Evolutionary conservation across 176 grass and related monocot genomes (phyloP).

Genomic region (Rhynchospora breviuscula): DNA sequence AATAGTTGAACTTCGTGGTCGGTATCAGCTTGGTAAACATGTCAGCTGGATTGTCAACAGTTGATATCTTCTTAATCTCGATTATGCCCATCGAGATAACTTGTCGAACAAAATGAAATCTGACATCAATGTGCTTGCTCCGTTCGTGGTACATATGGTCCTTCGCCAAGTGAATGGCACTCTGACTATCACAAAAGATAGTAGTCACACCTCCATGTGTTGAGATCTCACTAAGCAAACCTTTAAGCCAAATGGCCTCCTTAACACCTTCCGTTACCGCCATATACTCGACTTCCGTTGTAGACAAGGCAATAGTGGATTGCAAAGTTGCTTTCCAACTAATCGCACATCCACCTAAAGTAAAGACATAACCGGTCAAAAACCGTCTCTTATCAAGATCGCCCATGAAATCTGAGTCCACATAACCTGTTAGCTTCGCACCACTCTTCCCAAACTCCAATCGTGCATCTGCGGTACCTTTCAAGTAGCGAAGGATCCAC

Average conservation of each 20-base stretch:
- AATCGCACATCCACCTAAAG: neutral
- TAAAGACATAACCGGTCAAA: constrained; percentile 17
- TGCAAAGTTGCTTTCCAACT: neutral
- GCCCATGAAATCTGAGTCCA: constrained; percentile 13
- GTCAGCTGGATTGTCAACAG: neutral
- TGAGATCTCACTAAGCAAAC: too few species aligned
- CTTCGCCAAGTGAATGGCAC: neutral
- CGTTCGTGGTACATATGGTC: neutral
- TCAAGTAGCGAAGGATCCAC: neutral
- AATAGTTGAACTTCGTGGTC: neutral
- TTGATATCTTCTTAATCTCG: constrained; percentile 5
- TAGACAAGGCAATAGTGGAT: too few species aligned
- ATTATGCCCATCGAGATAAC: neutral
- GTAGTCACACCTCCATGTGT: too few species aligned
- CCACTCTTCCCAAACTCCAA: constrained; percentile 5
- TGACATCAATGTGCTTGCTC: constrained; percentile 5
- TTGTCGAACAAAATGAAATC: neutral
- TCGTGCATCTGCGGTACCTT: neutral
- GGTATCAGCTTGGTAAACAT: constrained; percentile 20
- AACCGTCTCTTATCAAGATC: constrained; percentile 15
- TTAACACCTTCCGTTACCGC: too few species aligned
- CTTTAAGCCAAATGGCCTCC: too few species aligned
- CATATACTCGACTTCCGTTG: too few species aligned
- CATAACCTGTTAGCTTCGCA: neutral
- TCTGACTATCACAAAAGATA: constrained; percentile 8